These are phyloP conservation scores for Melanogaster broomeanus DNA, from an alignment of 768 basidiomycete genomes.

Conservation along the genomic window DNA sequence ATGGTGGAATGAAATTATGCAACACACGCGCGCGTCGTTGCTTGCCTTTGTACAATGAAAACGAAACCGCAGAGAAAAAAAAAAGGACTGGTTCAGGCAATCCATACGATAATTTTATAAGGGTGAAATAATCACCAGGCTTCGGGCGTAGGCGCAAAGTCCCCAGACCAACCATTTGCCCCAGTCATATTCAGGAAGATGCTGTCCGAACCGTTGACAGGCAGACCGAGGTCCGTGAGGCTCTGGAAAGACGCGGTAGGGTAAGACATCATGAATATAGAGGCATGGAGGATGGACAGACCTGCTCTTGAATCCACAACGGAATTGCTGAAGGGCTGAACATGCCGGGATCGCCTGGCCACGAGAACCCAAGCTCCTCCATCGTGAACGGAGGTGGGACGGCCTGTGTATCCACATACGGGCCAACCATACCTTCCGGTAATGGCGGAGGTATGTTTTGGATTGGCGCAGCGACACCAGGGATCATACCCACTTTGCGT, in stretches of 20 bases:
- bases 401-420: conserved; percentile 54
- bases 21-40: conserved; percentile 13
- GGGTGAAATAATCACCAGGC: conserved; percentile 62
- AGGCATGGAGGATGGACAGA: conserved; percentile 35
- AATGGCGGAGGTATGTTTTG: conserved; percentile 53
- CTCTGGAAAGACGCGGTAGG: conserved; percentile 49
- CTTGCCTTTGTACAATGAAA: conserved; percentile 21
- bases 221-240: conserved; percentile 85
- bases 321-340: conserved; percentile 84
- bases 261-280: neutral
- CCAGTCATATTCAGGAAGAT: conserved; percentile 80
- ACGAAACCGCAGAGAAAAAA: conserved; percentile 18
- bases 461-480: conserved; percentile 47
- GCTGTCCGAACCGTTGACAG: conserved; percentile 89
- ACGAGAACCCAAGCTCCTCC: conserved; percentile 82
- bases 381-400: conserved; percentile 71
- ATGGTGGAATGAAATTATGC: conserved; percentile 14
- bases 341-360: conserved; percentile 62
- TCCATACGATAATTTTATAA: conserved; percentile 15
- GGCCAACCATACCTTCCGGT: conserved; percentile 58
- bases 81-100: conserved; percentile 20
- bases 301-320: conserved; percentile 91
- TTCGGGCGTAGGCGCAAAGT: conserved; percentile 77
- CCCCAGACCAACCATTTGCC: conserved; percentile 73
- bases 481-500: conserved; percentile 76